Conservation (phyloP, 2,329 filamentous ascomycete species). For the Metarhizium brunneum region DNA sequence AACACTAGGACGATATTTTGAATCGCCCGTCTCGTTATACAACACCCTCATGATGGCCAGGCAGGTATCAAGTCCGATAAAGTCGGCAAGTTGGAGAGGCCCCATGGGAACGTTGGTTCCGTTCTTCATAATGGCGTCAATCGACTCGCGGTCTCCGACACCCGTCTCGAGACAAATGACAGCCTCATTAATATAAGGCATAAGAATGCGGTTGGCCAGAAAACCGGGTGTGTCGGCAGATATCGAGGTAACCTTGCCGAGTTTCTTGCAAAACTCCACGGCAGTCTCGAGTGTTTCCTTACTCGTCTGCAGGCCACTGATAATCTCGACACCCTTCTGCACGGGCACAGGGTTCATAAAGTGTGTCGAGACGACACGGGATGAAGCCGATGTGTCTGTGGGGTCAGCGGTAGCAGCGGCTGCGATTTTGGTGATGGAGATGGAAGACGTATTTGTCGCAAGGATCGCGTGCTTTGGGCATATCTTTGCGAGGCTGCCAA, state of each 20-base stretch:
- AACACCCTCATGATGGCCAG: conserved; percentile 95
- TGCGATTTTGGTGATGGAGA: conserved; percentile 93
- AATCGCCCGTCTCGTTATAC: conserved; percentile 84
- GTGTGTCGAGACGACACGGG: conserved; percentile 87
- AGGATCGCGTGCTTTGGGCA: conserved; percentile 80
- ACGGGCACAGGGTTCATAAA: conserved; percentile 99
- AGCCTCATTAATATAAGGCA: conserved; percentile 99
- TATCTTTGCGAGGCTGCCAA: conserved; percentile 70
- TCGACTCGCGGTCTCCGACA: conserved; percentile 80
- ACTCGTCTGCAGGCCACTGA: conserved; percentile 86
- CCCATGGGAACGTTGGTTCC: conserved; percentile 99
- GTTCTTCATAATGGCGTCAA: conserved; percentile 98
- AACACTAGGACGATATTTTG: conserved; percentile 87
- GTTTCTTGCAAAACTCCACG: conserved; percentile 74
- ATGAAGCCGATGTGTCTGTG: conserved; percentile 69
- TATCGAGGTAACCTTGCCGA: conserved; percentile 86
- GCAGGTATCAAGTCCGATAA: conserved; percentile 95
- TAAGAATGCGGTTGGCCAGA: conserved; percentile 90
- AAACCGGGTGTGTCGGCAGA: conserved; percentile 90
- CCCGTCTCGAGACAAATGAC: conserved; percentile 93
- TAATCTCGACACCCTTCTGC: conserved; percentile 97
- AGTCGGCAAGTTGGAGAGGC: conserved; percentile 85
- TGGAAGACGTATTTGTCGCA: conserved; percentile 97
- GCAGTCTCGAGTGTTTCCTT: conserved; percentile 72
- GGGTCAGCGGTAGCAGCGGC: conserved; percentile 73